Evolutionary conservation across 1,284 basidiomycete species (phyloP).

Genomic region (Erythrobasidium hasegawianum): DNA sequence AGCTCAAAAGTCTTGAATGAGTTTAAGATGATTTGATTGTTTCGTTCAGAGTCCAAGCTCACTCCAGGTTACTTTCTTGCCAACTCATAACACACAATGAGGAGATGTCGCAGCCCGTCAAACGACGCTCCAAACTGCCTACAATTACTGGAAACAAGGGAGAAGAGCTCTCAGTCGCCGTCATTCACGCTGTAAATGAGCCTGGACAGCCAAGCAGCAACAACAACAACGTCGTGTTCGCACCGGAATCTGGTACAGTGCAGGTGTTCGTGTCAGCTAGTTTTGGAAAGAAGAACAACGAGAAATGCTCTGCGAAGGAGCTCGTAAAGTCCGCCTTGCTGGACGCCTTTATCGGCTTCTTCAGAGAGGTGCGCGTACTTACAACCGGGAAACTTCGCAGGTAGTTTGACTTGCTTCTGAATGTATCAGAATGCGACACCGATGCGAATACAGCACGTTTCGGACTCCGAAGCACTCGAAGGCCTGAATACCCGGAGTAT

Average conservation of each 20-base stretch:
- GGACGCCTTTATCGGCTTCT: background rate
- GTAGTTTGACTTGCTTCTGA: background rate
- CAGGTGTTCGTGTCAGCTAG: background rate
- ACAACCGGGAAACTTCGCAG: background rate
- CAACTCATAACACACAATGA: too few species aligned
- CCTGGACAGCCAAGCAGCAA: background rate
- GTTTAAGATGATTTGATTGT: too few species aligned
- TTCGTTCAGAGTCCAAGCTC: too few species aligned
- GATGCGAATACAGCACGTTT: background rate
- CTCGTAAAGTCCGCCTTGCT: background rate
- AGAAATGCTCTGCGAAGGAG: background rate
- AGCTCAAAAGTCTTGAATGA: background rate
- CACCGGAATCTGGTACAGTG: background rate
- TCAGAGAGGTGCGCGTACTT: constrained; percentile 4
- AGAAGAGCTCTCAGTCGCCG: background rate
- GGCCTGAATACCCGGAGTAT: too few species aligned
- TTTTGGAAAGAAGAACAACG: background rate
- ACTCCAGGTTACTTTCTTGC: too few species aligned
- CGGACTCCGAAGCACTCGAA: background rate
- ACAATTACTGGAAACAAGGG: background rate
- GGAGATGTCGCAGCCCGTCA: too few species aligned
- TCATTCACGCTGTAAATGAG: background rate
- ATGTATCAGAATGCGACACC: background rate
- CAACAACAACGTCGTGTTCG: too few species aligned
- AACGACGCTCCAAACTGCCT: background rate